A percentile compares a stretch with the other conserved stretches of the same genome.
These are phyloP conservation scores for Isochrysis galbana DNA, from an alignment of 78 protist genomes.

Conservation along the genomic window DNA sequence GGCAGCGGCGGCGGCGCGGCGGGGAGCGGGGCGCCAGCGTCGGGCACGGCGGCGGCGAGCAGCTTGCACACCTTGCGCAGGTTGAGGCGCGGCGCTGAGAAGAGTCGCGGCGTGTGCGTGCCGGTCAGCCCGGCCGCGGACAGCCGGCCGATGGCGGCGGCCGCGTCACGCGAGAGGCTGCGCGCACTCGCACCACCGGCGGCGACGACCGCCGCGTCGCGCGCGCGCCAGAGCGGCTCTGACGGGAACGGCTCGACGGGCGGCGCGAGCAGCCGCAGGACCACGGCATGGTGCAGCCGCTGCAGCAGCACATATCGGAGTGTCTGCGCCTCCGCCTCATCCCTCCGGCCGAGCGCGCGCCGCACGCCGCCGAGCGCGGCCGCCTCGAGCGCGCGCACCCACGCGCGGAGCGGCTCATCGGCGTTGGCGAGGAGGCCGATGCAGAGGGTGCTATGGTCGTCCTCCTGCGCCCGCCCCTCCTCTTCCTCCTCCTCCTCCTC, in stretches of 20 bases:
- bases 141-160: neutral
- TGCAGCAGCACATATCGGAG: neutral
- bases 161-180: neutral
- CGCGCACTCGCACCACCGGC: neutral
- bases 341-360: neutral
- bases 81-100: neutral
- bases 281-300: neutral
- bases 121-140: neutral
- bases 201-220: neutral
- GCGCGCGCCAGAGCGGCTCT: neutral
- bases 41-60: neutral
- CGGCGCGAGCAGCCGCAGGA: neutral
- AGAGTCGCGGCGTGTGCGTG: neutral
- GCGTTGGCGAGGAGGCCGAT: neutral
- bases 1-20: neutral
- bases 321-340: neutral
- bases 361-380: neutral
- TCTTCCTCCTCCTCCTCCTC: neutral
- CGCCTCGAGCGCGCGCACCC: neutral
- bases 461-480: neutral
- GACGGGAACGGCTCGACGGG: neutral
- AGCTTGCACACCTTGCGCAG: constrained; percentile 27
- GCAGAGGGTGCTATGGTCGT: neutral
- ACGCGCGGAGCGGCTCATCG: neutral
- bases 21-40: neutral